These are phyloP conservation scores for Tilletia caries DNA, from an alignment of 1,284 basidiomycete genomes.

Conservation along the genomic window DNA sequence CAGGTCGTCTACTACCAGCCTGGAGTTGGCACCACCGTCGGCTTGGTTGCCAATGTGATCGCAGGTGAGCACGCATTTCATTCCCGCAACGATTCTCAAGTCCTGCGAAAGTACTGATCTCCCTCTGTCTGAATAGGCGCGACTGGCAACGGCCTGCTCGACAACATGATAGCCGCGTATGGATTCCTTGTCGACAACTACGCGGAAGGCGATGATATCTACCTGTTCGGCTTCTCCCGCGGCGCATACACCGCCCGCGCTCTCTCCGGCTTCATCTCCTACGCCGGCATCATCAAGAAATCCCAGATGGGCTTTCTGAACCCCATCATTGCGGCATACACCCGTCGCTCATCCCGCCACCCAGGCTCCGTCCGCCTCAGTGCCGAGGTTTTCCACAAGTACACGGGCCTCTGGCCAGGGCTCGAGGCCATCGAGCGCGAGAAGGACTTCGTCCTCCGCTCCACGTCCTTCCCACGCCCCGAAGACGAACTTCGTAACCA, in stretches of 20 bases:
- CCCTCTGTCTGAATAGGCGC: too few species aligned
- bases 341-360: not conserved
- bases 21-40: conserved; percentile 29
- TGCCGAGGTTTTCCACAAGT: not conserved
- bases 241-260: conserved; percentile 10
- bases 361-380: not conserved
- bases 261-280: conserved; percentile 63
- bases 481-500: not conserved
- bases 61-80: conserved; percentile 17
- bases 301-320: conserved; percentile 8
- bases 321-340: conserved; percentile 10
- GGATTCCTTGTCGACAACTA: conserved; percentile 13
- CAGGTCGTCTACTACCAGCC: conserved; percentile 35
- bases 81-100: too few species aligned
- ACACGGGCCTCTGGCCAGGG: conserved; percentile 5
- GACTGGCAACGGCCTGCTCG: conserved; percentile 10
- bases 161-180: conserved; percentile 10
- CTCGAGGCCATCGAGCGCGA: not conserved
- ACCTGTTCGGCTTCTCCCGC: conserved; percentile 17
- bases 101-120: too few species aligned
- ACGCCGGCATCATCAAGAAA: conserved; percentile 15
- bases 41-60: conserved; percentile 23
- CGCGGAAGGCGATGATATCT: conserved; percentile 11
- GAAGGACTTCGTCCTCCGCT: not conserved
- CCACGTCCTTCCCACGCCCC: not conserved